Conservation (phyloP, 1,284 basidiomycete genomes). For the Ceratobasidium sp. region DNA sequence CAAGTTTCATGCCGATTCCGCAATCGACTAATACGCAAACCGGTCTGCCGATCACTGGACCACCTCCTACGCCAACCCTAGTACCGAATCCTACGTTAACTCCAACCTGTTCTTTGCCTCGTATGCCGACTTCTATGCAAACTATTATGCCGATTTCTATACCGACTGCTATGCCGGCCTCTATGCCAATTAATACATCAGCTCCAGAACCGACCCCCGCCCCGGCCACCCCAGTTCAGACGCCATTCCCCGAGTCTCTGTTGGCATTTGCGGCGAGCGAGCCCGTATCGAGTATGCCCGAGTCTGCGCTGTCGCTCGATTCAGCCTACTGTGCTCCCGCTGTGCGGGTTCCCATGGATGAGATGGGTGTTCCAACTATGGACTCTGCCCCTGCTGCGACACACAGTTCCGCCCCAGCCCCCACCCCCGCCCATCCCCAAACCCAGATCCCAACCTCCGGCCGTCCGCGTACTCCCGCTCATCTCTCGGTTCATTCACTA, state of each 20-base stretch:
- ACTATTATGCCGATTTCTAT: not conserved
- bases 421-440: not conserved
- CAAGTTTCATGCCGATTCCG: not conserved
- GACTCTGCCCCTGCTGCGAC: not conserved
- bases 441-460: not conserved
- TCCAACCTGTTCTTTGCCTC: not conserved
- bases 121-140: not conserved
- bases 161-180: not conserved
- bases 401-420: not conserved
- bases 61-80: not conserved
- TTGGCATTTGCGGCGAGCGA: not conserved
- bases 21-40: not conserved
- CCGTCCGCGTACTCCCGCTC: not conserved
- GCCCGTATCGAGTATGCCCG: not conserved
- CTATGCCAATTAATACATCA: not conserved
- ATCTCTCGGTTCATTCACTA: not conserved
- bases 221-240: not conserved
- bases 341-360: not conserved
- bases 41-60: not conserved
- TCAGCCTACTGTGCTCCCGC: not conserved
- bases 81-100: not conserved
- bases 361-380: not conserved
- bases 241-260: not conserved
- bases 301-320: not conserved
- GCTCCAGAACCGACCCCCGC: not conserved